A percentile compares a stretch with the other conserved stretches of the same genome.
These are phyloP conservation scores for Leptographium flavum DNA, from an alignment of 2,329 filamentous ascomycete species.

Conservation along the genomic window DNA sequence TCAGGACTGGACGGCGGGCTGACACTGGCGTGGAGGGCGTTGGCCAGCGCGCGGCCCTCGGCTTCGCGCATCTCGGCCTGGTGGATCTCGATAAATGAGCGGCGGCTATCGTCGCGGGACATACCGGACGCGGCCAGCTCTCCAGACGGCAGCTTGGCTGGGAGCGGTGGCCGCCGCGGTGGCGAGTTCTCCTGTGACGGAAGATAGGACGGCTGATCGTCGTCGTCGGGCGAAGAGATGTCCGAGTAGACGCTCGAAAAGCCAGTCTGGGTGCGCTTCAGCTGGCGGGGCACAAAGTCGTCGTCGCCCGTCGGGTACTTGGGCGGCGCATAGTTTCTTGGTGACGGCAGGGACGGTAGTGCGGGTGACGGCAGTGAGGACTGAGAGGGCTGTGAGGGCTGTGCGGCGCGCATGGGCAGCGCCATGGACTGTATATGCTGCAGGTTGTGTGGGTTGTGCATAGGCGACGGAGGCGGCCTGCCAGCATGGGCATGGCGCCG, in stretches of 20 bases:
- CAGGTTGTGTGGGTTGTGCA: background rate
- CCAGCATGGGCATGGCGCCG: conserved; percentile 27
- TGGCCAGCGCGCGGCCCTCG: conserved; percentile 43
- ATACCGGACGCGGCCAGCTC: conserved; percentile 20
- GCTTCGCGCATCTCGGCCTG: conserved; percentile 46
- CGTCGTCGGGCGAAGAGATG: conserved; percentile 21
- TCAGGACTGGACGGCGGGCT: conserved; percentile 15
- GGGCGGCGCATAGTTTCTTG: conserved; percentile 19
- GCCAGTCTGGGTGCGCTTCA: conserved; percentile 46
- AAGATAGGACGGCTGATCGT: conserved; percentile 19
- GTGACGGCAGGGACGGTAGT: background rate
- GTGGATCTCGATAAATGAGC: conserved; percentile 43
- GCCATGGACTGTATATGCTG: background rate
- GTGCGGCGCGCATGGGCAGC: conserved; percentile 11
- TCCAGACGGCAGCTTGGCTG: no score
- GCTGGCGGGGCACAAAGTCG: conserved; percentile 36
- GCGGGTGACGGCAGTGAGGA: background rate
- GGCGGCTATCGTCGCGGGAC: conserved; percentile 35
- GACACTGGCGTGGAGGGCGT: conserved; percentile 26
- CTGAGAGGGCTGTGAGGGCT: conserved; percentile 8
- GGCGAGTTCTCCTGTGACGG: conserved; percentile 30
- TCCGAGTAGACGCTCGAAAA: conserved; percentile 24
- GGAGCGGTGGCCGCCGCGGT: conserved; percentile 16
- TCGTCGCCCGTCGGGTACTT: conserved; percentile 17
- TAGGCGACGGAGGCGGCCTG: background rate